These are phyloP conservation scores for Colletotrichum sp. DNA, from an alignment of 2,329 filamentous ascomycete species.

Conservation along the genomic window DNA sequence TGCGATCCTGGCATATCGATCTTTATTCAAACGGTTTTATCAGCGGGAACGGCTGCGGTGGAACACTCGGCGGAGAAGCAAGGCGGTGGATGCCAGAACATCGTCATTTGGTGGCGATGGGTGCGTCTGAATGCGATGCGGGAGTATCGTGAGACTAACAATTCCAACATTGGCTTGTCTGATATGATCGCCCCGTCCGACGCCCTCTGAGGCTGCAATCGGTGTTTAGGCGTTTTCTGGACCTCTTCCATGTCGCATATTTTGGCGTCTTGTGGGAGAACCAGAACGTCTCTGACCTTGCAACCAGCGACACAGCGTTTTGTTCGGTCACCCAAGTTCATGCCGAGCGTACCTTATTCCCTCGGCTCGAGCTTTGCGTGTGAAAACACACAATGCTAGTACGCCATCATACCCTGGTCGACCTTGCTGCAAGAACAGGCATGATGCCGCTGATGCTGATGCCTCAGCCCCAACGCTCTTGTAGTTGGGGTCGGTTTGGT, in stretches of 20 bases:
- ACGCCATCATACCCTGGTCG: not conserved
- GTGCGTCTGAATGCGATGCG: not conserved
- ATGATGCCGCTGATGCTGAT: not conserved
- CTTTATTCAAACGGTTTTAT: conserved; percentile 1
- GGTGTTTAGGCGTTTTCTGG: not conserved
- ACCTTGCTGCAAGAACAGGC: not conserved
- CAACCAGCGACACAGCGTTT: not conserved
- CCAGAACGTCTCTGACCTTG: not conserved
- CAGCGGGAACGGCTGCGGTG: conserved; percentile 2
- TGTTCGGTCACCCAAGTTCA: not conserved
- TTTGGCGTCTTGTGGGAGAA: not conserved
- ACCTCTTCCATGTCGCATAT: not conserved
- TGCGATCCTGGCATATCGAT: conserved; percentile 2
- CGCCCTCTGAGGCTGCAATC: not conserved
- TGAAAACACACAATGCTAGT: not conserved
- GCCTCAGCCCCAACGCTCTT: not conserved
- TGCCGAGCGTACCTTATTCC: not conserved
- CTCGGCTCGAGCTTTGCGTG: not conserved
- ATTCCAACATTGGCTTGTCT: not conserved
- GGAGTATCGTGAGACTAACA: not conserved
- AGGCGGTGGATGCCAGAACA: not conserved
- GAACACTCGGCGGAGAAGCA: not conserved
- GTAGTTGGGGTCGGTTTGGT: not conserved
- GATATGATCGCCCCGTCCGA: not conserved
- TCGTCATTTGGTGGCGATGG: not conserved